A percentile compares a stretch with the other conserved stretches of the same genome.
Evolutionary conservation across 176 grass and related monocot genomes (phyloP).

Genomic region (Urochloa ruziziensis): DNA sequence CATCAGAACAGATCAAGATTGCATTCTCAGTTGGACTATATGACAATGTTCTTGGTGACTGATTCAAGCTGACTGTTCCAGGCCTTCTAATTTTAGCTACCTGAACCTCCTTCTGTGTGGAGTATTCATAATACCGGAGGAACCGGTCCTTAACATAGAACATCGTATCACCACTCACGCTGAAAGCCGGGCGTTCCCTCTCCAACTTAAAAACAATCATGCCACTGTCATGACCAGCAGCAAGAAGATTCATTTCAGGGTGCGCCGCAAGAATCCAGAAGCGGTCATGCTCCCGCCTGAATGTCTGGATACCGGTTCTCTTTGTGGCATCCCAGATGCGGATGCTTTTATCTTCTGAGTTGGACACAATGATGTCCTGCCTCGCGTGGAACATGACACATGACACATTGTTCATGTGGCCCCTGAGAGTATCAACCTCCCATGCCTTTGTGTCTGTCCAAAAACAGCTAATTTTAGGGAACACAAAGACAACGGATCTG

Average conservation of each 20-base stretch:
- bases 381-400: conserved; percentile 93
- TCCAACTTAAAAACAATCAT: conserved; percentile 97
- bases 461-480: background rate
- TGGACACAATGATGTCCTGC: conserved; percentile 93
- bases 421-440: conserved; percentile 93
- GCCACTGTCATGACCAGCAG: conserved; percentile 92
- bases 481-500: background rate
- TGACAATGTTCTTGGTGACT: conserved; percentile 74
- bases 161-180: conserved; percentile 66
- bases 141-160: conserved; percentile 96
- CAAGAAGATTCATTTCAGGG: conserved; percentile 95
- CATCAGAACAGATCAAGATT: conserved; percentile 86
- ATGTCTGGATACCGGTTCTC: conserved; percentile 81
- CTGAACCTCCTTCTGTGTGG: conserved; percentile 74
- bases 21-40: conserved; percentile 95
- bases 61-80: conserved; percentile 78
- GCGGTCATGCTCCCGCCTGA: conserved; percentile 89
- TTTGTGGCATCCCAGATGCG: conserved; percentile 96
- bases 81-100: conserved; percentile 71
- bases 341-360: conserved; percentile 98
- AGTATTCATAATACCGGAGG: conserved; percentile 65
- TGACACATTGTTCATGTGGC: conserved; percentile 97
- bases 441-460: conserved; percentile 89
- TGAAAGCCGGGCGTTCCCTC: conserved; percentile 80
- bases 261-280: conserved; percentile 95